Conservation (phyloP, 805 yeast genomes). For the Saturnispora sanitii region DNA sequence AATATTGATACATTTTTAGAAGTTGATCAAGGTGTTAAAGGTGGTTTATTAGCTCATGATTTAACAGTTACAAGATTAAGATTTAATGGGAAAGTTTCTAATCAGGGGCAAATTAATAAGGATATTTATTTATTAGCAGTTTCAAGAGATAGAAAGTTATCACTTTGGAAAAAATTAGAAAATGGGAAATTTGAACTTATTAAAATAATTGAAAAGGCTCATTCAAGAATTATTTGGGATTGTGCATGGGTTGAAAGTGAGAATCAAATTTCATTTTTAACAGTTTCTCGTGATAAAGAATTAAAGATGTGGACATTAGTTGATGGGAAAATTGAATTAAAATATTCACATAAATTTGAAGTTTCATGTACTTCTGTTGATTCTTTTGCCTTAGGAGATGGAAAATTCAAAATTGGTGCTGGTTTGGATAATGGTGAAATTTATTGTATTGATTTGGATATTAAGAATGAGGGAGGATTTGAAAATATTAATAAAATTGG, state of each 20-base stretch:
- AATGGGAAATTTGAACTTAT: slow-evolving; percentile 20
- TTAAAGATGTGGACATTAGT: slow-evolving; percentile 54
- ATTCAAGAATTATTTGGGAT: slow-evolving; percentile 91
- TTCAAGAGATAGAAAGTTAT: slow-evolving; percentile 81
- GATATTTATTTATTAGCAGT: slow-evolving; percentile 47
- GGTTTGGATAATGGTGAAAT: slow-evolving; percentile 69
- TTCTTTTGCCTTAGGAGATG: slow-evolving; percentile 28
- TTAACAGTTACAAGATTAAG: slow-evolving; percentile 77
- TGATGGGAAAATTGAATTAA: slow-evolving; percentile 23
- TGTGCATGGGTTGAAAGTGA: slow-evolving; percentile 70
- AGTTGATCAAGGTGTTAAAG: slow-evolving; percentile 33
- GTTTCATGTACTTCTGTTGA: slow-evolving; percentile 64
- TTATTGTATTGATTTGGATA: slow-evolving; percentile 31
- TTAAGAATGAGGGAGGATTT: slow-evolving; percentile 20
- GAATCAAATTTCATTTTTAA: slow-evolving; percentile 45
- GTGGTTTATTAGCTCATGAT: slow-evolving; percentile 57
- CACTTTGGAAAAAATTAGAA: slow-evolving; percentile 50
- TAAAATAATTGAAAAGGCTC: slow-evolving; percentile 54
- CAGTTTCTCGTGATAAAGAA: slow-evolving; percentile 78
- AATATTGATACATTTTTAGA: slow-evolving; percentile 48
- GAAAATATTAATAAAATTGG: slow-evolving; percentile 28
- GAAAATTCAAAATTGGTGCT: slow-evolving; percentile 37
- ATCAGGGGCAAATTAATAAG: slow-evolving; percentile 32
- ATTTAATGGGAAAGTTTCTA: slow-evolving; percentile 42
- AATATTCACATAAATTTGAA: slow-evolving; percentile 34